Base-by-base conservation (phyloP, 352 stramenopile genomes). In the Phytophthora pseudosyringae region DNA sequence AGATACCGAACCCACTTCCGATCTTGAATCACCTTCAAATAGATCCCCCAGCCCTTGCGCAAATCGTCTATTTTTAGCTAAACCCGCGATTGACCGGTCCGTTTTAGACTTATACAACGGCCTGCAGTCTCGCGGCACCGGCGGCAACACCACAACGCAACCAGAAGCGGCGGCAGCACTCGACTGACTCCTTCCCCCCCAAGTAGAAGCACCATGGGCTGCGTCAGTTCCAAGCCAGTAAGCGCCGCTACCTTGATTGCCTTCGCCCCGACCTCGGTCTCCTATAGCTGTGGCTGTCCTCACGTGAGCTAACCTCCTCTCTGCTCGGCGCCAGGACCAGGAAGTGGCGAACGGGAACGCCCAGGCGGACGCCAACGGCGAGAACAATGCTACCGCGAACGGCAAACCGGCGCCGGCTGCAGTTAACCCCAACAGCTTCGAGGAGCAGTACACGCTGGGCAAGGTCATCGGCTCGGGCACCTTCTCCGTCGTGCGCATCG, bases 401-500 rank as follows among this genome's bases (percentile, higher is more conserved):
- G 59, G 36, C 29, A 82, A 76, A 29, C 15, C 67, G 3, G 44
- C 65, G 18, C 33, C 47, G 4, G 53, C 60, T 12, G 32, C 74
- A 25, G 33, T 75, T 10, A 89, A 90, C 59, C 71, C 76, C 12
- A 89, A 88, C 71, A 86, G 80, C 71, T 94, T 95, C 48, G 83
- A 92, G 41, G 83, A 94, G 46, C 84, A 94, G 65, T 95, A 95
- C 73, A 74, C 77, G 45, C 68, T 98, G 28, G 90, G 89, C 43
- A 91, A 95, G 50, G 83, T 89, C 59, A 90, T 98, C 52, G 92
- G 92, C 36, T 94, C 88, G 40, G 92, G 92, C 39, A 96, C 88
- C 4, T 98, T 96, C 73, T 96, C 88, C 2, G 85, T 97, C 41
- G 92, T 98, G 38, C 88, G 89, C 40, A 77, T 90, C 45, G 88